Evolutionary conservation across 2,329 filamentous ascomycete species (phyloP).

Genomic region (Beauveria sp.): DNA sequence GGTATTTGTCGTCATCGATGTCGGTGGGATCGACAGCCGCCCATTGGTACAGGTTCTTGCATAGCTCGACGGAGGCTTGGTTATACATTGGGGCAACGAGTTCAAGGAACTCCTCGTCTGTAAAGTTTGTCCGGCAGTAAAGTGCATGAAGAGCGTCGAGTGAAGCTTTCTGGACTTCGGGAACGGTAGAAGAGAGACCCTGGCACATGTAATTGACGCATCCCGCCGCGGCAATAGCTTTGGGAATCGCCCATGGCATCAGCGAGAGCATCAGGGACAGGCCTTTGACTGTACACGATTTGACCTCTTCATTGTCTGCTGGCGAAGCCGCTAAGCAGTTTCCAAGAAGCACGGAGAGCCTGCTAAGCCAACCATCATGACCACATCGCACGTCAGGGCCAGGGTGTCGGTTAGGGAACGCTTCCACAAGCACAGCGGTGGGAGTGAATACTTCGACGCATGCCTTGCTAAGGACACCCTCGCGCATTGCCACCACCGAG

Average conservation of each 20-base stretch:
- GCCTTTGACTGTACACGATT: constrained; percentile 65
- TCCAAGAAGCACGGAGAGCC: constrained; percentile 65
- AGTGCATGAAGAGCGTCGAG: constrained; percentile 72
- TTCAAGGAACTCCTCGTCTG: constrained; percentile 68
- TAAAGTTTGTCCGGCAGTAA: constrained; percentile 67
- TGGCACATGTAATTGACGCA: constrained; percentile 65
- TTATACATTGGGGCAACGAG: constrained; percentile 75
- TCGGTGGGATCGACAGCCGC: constrained; percentile 71
- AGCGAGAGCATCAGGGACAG: constrained; percentile 71
- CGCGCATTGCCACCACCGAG: constrained; percentile 71
- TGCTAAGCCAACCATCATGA: constrained; percentile 78
- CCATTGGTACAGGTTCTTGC: constrained; percentile 71
- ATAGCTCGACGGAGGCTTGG: constrained; percentile 60
- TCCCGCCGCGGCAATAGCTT: constrained; percentile 64
- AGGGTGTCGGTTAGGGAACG: constrained; percentile 65
- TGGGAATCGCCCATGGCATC: constrained; percentile 81
- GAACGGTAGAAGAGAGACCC: constrained; percentile 61
- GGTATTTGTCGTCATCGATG: constrained; percentile 85
- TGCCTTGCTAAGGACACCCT: constrained; percentile 76
- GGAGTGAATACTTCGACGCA: constrained; percentile 94
- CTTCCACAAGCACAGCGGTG: constrained; percentile 61
- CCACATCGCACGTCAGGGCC: constrained; percentile 65
- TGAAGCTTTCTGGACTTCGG: constrained; percentile 63
- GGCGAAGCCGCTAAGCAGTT: constrained; percentile 62
- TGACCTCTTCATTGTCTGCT: constrained; percentile 58